phyloP scores from a whole-genome alignment of 2,329 filamentous ascomycete species.

The Aureobasidium sp. region DNA sequence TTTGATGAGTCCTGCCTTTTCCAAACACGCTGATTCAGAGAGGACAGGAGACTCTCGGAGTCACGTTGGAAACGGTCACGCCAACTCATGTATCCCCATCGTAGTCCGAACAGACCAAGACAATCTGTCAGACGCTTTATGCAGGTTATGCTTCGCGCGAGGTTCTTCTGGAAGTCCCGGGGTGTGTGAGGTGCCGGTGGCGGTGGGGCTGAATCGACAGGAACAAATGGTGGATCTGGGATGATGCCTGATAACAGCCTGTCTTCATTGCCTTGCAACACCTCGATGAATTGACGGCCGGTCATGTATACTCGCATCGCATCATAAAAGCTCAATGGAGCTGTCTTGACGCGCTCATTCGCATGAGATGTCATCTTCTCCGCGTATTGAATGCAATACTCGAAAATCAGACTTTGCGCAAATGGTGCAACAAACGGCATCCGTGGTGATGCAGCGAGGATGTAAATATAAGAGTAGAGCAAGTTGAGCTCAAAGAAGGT shows the following conservation, averaged over 20 bases:
- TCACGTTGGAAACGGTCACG: slow-evolving; percentile 43
- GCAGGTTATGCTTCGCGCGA: slow-evolving; percentile 36
- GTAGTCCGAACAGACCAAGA: slow-evolving; percentile 39
- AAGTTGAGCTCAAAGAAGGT: slow-evolving; percentile 81
- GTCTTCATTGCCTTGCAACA: slow-evolving; percentile 49
- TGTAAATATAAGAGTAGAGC: slow-evolving; percentile 85
- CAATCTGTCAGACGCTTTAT: slow-evolving; percentile 43
- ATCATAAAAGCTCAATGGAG: slow-evolving; percentile 80
- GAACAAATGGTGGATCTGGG: slow-evolving; percentile 34
- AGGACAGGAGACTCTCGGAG: slow-evolving; percentile 33
- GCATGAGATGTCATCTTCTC: slow-evolving; percentile 64
- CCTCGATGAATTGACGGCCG: slow-evolving; percentile 50
- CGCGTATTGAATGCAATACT: slow-evolving; percentile 77
- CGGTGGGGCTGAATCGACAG: slow-evolving; percentile 30
- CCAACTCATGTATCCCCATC: slow-evolving; percentile 45
- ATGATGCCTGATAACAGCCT: slow-evolving; percentile 33
- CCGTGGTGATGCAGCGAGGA: slow-evolving; percentile 71
- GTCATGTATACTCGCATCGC: slow-evolving; percentile 74
- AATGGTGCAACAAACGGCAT: slow-evolving; percentile 68
- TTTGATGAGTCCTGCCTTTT: slow-evolving; percentile 20
- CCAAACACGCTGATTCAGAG: slow-evolving; percentile 34
- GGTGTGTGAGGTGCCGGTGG: slow-evolving; percentile 28
- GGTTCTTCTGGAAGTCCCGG: slow-evolving; percentile 28
- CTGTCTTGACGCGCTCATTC: slow-evolving; percentile 50
- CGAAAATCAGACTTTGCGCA: slow-evolving; percentile 74